Evolutionary conservation across 768 basidiomycete species (phyloP).

Genomic region (Leucosporidium creatinivorum): DNA sequence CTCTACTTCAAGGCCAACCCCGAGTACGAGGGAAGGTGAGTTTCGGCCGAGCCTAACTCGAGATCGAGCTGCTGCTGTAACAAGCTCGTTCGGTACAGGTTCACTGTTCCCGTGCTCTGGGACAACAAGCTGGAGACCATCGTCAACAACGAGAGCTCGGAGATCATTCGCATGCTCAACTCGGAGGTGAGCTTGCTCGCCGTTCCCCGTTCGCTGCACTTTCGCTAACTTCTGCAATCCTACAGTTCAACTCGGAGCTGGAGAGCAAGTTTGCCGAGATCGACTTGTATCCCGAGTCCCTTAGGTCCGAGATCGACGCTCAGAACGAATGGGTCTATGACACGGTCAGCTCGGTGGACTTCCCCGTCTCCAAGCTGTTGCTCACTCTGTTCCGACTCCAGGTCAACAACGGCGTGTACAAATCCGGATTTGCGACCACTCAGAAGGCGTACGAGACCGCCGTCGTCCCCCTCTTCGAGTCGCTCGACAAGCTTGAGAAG

Average conservation of each 20-base stretch:
- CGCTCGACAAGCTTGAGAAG: constrained; percentile 73
- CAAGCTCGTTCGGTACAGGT: no score
- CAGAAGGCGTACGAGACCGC: constrained; percentile 74
- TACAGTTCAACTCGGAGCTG: constrained; percentile 57
- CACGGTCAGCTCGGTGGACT: constrained; percentile 53
- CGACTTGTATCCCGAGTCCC: constrained; percentile 69
- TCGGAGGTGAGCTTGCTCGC: constrained; percentile 28
- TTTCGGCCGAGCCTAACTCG: no score
- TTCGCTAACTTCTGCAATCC: constrained; percentile 45
- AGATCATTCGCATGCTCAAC: constrained; percentile 86
- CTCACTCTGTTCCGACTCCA: background rate
- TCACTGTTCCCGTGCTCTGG: constrained; percentile 87
- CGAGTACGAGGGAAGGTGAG: constrained; percentile 52
- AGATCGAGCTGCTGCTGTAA: no score
- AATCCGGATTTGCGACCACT: constrained; percentile 72
- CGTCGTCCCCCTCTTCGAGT: constrained; percentile 64
- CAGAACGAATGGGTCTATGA: constrained; percentile 77
- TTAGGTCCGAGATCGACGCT: constrained; percentile 68
- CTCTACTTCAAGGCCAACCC: constrained; percentile 72
- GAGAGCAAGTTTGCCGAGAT: constrained; percentile 51
- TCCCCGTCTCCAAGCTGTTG: no score
- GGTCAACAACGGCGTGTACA: constrained; percentile 55
- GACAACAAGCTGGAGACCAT: constrained; percentile 71
- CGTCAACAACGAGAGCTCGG: constrained; percentile 73
- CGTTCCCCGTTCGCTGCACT: background rate